These are phyloP conservation scores for Aspergillus diversus DNA, from an alignment of 495 filamentous ascomycete species.

Conservation along the genomic window DNA sequence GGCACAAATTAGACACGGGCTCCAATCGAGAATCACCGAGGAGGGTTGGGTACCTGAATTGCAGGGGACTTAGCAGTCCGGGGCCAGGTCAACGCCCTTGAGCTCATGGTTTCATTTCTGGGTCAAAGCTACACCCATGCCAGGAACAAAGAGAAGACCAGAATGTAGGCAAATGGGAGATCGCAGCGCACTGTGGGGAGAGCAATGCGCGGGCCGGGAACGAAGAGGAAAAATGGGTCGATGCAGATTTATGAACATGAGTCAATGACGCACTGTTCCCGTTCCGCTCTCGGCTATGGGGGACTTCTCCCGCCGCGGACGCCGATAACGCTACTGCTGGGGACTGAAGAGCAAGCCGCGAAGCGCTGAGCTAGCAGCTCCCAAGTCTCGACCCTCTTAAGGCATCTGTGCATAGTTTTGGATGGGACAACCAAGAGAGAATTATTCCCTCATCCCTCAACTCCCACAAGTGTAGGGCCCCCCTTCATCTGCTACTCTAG, in stretches of 20 bases:
- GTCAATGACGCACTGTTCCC: constrained; percentile 24
- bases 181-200: constrained; percentile 21
- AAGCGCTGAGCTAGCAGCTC: not conserved
- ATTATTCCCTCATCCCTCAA: constrained; percentile 1
- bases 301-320: constrained; percentile 9
- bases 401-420: constrained; percentile 2
- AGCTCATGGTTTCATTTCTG: constrained; percentile 40
- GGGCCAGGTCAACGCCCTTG: constrained; percentile 38
- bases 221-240: constrained; percentile 25
- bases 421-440: not conserved
- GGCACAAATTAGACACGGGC: constrained; percentile 19
- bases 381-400: not conserved
- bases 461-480: too few relatives aligned
- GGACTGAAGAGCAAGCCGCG: not conserved
- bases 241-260: constrained; percentile 18
- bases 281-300: constrained; percentile 23
- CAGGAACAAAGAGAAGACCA: constrained; percentile 10
- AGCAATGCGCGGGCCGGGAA: constrained; percentile 10
- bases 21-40: not conserved
- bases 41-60: constrained; percentile 28
- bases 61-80: constrained; percentile 37
- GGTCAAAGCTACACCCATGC: constrained; percentile 7
- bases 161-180: constrained; percentile 18
- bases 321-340: constrained; percentile 19
- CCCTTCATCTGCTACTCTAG: too few relatives aligned